Percentiles rank a stretch among this genome's conserved stretches.
Evolutionary conservation across 257 asterid species (phyloP).

Genomic region (Galeopsis tetrahit): DNA sequence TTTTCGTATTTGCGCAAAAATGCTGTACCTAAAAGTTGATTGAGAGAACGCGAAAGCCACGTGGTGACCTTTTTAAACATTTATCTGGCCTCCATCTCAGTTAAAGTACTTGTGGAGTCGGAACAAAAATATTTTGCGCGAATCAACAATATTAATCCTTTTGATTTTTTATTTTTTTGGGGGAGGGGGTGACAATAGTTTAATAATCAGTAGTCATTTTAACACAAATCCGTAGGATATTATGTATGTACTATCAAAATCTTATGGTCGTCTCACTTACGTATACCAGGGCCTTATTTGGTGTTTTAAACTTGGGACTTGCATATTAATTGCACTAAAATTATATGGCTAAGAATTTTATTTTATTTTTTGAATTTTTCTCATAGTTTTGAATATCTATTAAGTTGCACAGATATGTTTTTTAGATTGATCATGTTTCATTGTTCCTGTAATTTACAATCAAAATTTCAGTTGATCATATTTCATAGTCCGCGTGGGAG

Average conservation of each 20-base stretch:
- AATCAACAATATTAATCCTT: background rate
- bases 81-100: background rate
- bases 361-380: background rate
- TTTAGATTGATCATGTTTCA: slow-evolving; percentile 8
- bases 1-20: background rate
- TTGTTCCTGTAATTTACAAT: background rate
- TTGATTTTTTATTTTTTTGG: background rate
- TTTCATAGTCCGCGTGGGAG: no score
- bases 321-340: background rate
- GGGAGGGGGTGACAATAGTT: background rate
- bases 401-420: slow-evolving; percentile 14
- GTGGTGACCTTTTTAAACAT: background rate
- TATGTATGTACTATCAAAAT: background rate
- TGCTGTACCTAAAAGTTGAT: slow-evolving; percentile 2
- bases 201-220: background rate
- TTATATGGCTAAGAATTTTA: slow-evolving; percentile 10
- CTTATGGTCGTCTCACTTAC: background rate
- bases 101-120: background rate
- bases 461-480: no score
- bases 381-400: background rate
- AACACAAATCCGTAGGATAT: background rate
- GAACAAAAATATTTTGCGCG: slow-evolving; percentile 14
- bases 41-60: background rate
- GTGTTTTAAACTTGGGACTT: slow-evolving; percentile 20
- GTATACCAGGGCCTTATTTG: background rate